phyloP scores from a whole-genome alignment of 192 early-diverging fungal genomes.

The Funneliformis geosporum region DNA sequence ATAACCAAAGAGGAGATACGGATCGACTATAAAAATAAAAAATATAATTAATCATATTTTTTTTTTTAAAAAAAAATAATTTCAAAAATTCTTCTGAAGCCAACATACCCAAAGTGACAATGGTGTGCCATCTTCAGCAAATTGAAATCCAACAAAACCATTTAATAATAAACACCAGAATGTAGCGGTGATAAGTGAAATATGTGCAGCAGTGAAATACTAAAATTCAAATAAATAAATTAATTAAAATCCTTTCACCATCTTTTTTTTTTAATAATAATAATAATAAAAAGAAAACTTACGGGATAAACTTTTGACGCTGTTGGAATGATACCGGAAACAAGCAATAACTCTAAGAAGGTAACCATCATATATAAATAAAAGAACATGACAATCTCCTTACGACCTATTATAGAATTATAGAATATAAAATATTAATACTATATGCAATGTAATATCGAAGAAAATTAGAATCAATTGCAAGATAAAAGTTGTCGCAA shows the following conservation, averaged over 20 bases:
- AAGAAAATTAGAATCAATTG: background rate
- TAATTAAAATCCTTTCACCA: constrained; percentile 11
- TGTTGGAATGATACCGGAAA: constrained; percentile 91
- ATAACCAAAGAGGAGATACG: constrained; percentile 73
- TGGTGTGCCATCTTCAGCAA: constrained; percentile 85
- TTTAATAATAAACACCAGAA: constrained; percentile 84
- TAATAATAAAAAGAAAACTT: constrained; percentile 33
- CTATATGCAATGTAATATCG: background rate
- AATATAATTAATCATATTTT: too few relatives aligned
- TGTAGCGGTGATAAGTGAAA: constrained; percentile 71
- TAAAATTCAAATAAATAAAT: constrained; percentile 34
- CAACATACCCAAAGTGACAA: constrained; percentile 80
- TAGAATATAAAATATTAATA: background rate
- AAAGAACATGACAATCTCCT: constrained; percentile 99
- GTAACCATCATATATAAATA: constrained; percentile 89
- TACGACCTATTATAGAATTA: constrained; percentile 66
- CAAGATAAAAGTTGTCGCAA: background rate
- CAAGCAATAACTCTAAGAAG: constrained; percentile 86
- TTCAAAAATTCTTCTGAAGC: background rate
- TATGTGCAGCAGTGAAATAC: constrained; percentile 75
- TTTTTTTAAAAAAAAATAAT: background rate
- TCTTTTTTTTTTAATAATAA: background rate
- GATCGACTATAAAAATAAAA: constrained; percentile 59
- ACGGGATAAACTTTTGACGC: constrained; percentile 71
- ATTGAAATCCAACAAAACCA: constrained; percentile 89